These are phyloP conservation scores for Zygosaccharomyces bisporus DNA, from an alignment of 805 yeast species.

Conservation along the genomic window DNA sequence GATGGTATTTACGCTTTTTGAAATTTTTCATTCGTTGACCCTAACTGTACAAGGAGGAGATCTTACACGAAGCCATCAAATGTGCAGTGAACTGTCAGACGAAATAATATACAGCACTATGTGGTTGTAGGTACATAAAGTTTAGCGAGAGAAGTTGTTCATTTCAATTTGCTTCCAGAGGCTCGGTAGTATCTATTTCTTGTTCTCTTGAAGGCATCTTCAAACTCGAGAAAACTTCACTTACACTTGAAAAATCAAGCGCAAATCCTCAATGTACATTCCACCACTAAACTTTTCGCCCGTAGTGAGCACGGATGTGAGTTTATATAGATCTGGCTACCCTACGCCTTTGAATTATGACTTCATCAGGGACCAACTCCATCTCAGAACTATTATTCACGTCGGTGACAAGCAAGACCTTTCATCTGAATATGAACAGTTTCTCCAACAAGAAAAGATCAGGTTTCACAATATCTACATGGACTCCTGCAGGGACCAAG, in stretches of 20 bases:
- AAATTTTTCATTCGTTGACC: background rate
- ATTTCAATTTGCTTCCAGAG: background rate
- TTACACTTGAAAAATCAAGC: background rate
- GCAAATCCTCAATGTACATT: slow-evolving; percentile 42
- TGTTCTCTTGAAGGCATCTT: background rate
- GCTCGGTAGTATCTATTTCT: background rate
- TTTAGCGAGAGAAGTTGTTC: too few relatives aligned
- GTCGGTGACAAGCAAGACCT: slow-evolving; percentile 69
- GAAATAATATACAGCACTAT: too few relatives aligned
- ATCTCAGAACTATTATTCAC: slow-evolving; percentile 75
- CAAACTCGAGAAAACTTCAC: background rate
- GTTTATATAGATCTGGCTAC: slow-evolving; percentile 87
- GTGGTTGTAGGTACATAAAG: too few relatives aligned
- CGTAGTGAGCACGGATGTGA: slow-evolving; percentile 62
- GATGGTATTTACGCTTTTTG: too few relatives aligned
- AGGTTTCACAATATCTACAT: slow-evolving; percentile 57
- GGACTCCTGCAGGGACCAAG: slow-evolving; percentile 74
- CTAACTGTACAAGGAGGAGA: too few relatives aligned
- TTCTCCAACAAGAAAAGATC: slow-evolving; percentile 57
- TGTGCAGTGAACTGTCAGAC: too few relatives aligned
- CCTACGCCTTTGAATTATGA: slow-evolving; percentile 84
- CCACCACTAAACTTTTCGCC: slow-evolving; percentile 92
- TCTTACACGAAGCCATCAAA: too few relatives aligned
- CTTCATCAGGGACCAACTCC: slow-evolving; percentile 62
- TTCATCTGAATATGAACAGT: slow-evolving; percentile 55